Evolutionary conservation across 306 rosid genomes (phyloP).

Genomic region (Myrica gale): DNA sequence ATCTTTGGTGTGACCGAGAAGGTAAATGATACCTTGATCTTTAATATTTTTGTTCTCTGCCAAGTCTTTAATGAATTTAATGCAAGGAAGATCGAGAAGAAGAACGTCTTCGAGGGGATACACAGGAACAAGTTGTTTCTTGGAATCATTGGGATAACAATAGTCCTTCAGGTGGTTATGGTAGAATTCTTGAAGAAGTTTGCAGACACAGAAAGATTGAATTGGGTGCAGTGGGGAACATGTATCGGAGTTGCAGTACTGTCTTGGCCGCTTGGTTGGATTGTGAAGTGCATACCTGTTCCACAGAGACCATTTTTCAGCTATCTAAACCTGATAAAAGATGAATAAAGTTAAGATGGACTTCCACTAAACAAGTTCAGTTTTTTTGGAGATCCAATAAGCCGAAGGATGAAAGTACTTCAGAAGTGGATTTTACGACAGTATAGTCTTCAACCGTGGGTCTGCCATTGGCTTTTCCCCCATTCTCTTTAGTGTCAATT

Average conservation of each 20-base stretch:
- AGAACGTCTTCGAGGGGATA: constrained; percentile 29
- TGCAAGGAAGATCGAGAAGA: constrained; percentile 32
- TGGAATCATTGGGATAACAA: constrained; percentile 22
- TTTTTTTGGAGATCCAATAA: not conserved
- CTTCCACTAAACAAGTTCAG: too few species aligned
- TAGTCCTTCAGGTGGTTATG: constrained; percentile 27
- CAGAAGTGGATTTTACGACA: too few species aligned
- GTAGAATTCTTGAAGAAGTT: constrained; percentile 28
- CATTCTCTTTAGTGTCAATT: too few species aligned
- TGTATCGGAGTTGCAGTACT: constrained; percentile 18
- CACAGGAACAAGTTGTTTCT: constrained; percentile 16
- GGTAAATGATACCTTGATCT: constrained; percentile 27
- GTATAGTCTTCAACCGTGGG: too few species aligned
- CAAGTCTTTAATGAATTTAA: constrained; percentile 33
- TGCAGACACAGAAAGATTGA: constrained; percentile 30
- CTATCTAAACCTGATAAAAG: constrained; percentile 3
- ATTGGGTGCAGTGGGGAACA: constrained; percentile 25
- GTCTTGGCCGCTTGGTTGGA: constrained; percentile 27
- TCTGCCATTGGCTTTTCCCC: too few species aligned
- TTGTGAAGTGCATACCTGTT: constrained; percentile 23
- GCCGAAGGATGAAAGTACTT: too few species aligned
- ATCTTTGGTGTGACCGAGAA: constrained; percentile 20
- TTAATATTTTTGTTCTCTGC: constrained; percentile 26
- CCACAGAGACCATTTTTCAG: constrained; percentile 10
- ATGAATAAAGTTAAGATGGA: not conserved